Base-by-base conservation (phyloP, 2,329 filamentous ascomycete species). In the Arachnomyces sp. region DNA sequence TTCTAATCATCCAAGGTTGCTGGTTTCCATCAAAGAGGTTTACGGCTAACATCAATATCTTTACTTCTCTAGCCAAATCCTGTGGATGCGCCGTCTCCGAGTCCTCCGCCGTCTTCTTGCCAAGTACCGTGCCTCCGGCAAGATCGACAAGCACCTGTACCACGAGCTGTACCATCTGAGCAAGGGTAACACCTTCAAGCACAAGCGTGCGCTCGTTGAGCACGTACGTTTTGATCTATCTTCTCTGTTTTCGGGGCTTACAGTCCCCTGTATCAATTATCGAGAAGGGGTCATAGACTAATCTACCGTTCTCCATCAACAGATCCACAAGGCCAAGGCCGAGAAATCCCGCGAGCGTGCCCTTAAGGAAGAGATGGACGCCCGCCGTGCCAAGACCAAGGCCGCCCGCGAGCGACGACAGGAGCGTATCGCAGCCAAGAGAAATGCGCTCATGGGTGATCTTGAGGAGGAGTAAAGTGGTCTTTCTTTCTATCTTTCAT, bases 151-250 rank as follows among this genome's bases (percentile, higher is more conserved):
- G 84, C 92, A 98, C 81, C 88, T 98, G 51, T 98, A 98, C 83
- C 92, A 98, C 82, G 89, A 96, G 78, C 87, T 98, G 59, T 98
- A 98, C 82, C 92, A 95, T 75, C 78, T 94, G 70, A 92, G 86
- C 84, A 98, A 98, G 89, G 93, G 92, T 93, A 98, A 98, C 84
- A 90, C 92, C 72, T 98, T 98, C 86, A 98, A 98, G 89, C 92
- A 98, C 87, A 98, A 96, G 89, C 85, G 92, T 75, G 92, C 89
- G 67, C 84, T 98, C 63, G 88, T 98, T 70, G 92, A 98, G 82
- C 92, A 98, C 79, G 92, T 98, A 93, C 67, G 92, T 62, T 40
- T 42, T 43, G 47, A 42, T 21, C 40, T 21, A 31, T 31, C 34
- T 25, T 18, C 28, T 34, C 40, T 40, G 16, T 11, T 33, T 35